Conservation (phyloP, 805 yeast species). For the Starmerella scarabaei region DNA sequence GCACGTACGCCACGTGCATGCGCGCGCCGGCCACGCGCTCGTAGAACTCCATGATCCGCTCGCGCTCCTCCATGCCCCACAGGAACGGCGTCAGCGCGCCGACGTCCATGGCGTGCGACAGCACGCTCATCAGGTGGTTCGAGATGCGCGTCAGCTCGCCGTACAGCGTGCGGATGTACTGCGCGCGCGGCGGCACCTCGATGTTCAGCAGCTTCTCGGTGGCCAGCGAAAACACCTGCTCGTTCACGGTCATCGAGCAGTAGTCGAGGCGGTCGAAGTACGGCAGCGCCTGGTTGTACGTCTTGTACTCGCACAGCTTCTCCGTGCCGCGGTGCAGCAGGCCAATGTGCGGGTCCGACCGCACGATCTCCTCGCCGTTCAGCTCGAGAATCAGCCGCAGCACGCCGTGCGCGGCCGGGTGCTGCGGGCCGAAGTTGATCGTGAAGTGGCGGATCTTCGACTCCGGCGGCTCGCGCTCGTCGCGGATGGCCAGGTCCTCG, state of each 20-base stretch:
- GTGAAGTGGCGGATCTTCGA: slow-evolving; percentile 70
- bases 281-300: slow-evolving; percentile 78
- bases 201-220: slow-evolving; percentile 73
- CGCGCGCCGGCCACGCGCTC: slow-evolving; percentile 87
- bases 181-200: slow-evolving; percentile 74
- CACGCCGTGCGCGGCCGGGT: slow-evolving; percentile 92
- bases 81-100: slow-evolving; percentile 87
- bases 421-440: slow-evolving; percentile 84
- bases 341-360: slow-evolving; percentile 84
- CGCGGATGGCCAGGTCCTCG: slow-evolving; percentile 23
- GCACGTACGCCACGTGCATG: slow-evolving; percentile 72
- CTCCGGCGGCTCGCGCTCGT: slow-evolving; percentile 21
- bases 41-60: slow-evolving; percentile 82
- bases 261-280: slow-evolving; percentile 80
- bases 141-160: slow-evolving; percentile 76
- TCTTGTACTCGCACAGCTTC: slow-evolving; percentile 73
- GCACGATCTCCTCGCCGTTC: slow-evolving; percentile 76
- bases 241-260: slow-evolving; percentile 81
- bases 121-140: slow-evolving; percentile 75
- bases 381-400: slow-evolving; percentile 72
- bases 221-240: slow-evolving; percentile 69
- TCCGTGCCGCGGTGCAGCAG: slow-evolving; percentile 81
- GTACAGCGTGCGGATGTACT: slow-evolving; percentile 72
- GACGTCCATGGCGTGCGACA: slow-evolving; percentile 86
- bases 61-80: slow-evolving; percentile 93